Evolutionary conservation across 176 grass and related monocot genomes (phyloP).

Genomic region (Phyllostachys edulis): DNA sequence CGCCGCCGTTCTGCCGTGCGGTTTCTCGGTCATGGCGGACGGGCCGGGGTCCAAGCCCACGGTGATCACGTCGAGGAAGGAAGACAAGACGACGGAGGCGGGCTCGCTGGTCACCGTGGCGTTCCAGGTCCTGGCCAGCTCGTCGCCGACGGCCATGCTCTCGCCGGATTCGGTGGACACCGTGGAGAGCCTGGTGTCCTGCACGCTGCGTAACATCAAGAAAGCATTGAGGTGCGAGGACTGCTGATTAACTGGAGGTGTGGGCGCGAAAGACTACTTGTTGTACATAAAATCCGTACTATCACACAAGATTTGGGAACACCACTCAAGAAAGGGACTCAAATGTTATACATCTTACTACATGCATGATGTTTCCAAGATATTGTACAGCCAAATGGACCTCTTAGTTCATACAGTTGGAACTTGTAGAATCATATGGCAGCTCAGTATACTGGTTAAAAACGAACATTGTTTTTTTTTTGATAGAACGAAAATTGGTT

Average conservation of each 20-base stretch:
- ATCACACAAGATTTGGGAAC: not conserved
- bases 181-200: slow-evolving; percentile 38
- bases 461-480: no score
- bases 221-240: slow-evolving; percentile 56
- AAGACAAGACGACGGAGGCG: not conserved
- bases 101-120: slow-evolving; percentile 64
- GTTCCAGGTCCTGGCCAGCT: slow-evolving; percentile 55
- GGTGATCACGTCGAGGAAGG: slow-evolving; percentile 57
- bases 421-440: not conserved
- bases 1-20: slow-evolving; percentile 60
- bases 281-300: not conserved
- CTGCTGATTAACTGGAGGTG: not conserved
- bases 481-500: no score
- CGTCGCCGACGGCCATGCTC: slow-evolving; percentile 34
- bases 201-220: slow-evolving; percentile 63
- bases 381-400: not conserved
- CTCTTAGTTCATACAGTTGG: not conserved
- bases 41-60: slow-evolving; percentile 45
- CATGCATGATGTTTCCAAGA: not conserved
- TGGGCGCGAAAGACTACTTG: not conserved
- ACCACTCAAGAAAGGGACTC: not conserved
- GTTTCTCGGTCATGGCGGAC: slow-evolving; percentile 66
- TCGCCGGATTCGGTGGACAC: slow-evolving; percentile 37
- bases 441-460: not conserved
- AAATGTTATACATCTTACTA: not conserved